Conservation (phyloP, 345 rosid species). For the Schrenkiella parvula region DNA sequence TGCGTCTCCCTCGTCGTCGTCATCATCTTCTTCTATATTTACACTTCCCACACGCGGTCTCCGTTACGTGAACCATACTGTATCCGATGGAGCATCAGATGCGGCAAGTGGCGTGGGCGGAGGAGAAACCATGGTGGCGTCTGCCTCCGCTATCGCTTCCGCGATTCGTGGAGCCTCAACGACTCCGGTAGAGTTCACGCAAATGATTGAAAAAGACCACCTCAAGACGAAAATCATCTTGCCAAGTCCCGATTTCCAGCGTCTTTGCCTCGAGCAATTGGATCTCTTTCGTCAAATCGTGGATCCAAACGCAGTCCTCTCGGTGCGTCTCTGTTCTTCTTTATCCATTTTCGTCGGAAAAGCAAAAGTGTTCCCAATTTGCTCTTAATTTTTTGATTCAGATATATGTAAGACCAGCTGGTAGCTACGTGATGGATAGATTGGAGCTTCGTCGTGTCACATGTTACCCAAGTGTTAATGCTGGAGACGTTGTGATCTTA, state of each 20-base stretch:
- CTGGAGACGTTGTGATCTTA: constrained; percentile 56
- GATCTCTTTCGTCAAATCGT: constrained; percentile 79
- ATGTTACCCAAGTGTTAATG: constrained; percentile 47
- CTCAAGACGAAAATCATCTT: constrained; percentile 50
- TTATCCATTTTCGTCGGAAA: neutral
- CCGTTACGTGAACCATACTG: constrained; percentile 48
- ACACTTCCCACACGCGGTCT: constrained; percentile 31
- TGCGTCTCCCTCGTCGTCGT: constrained; percentile 33
- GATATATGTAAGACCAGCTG: constrained; percentile 93
- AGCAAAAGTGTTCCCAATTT: neutral
- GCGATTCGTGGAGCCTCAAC: constrained; percentile 62
- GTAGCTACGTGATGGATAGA: constrained; percentile 93
- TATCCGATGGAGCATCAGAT: constrained; percentile 32
- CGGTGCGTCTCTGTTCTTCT: constrained; percentile 39
- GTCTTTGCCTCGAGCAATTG: constrained; percentile 73
- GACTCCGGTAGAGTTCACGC: constrained; percentile 72
- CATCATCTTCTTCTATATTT: constrained; percentile 29
- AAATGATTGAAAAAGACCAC: constrained; percentile 53
- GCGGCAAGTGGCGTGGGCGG: neutral
- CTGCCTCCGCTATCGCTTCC: constrained; percentile 76
- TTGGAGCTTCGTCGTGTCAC: constrained; percentile 77
- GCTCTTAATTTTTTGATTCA: constrained; percentile 9
- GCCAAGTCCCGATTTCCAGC: constrained; percentile 77
- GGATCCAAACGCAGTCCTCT: constrained; percentile 63
- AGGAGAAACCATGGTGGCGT: constrained; percentile 39